phyloP scores from a whole-genome alignment of 2,329 filamentous ascomycete genomes.

The Diaporthe sp. region DNA sequence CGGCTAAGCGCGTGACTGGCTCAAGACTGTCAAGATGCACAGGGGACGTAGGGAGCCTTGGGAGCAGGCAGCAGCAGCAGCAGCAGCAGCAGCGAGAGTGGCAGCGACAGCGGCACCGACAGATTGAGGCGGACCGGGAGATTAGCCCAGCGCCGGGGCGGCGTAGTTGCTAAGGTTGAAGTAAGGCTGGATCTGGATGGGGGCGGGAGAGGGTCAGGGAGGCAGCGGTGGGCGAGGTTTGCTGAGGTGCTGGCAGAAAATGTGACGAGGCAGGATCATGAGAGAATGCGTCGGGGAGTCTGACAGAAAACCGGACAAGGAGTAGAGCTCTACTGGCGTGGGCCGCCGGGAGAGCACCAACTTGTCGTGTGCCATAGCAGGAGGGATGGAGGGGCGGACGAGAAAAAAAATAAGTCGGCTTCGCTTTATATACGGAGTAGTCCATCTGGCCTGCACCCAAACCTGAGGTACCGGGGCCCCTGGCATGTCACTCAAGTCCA shows the following conservation, averaged over 20 bases:
- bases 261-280: slow-evolving; percentile 21
- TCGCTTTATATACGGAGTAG: slow-evolving; percentile 54
- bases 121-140: slow-evolving; percentile 10
- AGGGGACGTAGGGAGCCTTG: not conserved
- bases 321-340: slow-evolving; percentile 52
- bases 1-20: slow-evolving; percentile 25
- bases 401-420: slow-evolving; percentile 51
- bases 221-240: slow-evolving; percentile 19
- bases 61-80: not conserved
- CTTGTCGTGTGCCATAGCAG: slow-evolving; percentile 58
- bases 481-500: slow-evolving; percentile 33
- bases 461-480: slow-evolving; percentile 37
- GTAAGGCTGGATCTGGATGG: slow-evolving; percentile 11
- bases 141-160: slow-evolving; percentile 18
- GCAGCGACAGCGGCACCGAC: not conserved
- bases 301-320: slow-evolving; percentile 34
- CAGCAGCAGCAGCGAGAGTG: not conserved
- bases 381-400: slow-evolving; percentile 51
- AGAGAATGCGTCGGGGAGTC: slow-evolving; percentile 19
- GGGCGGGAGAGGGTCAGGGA: slow-evolving; percentile 26
- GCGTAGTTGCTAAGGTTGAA: slow-evolving; percentile 29
- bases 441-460: slow-evolving; percentile 31
- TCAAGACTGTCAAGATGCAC: slow-evolving; percentile 20
- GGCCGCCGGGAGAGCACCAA: slow-evolving; percentile 52
- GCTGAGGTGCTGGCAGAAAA: slow-evolving; percentile 17